A percentile compares a stretch with the other conserved stretches of the same genome.
Conservation (phyloP, 1,284 basidiomycete genomes). For the Vanrija sp. region DNA sequence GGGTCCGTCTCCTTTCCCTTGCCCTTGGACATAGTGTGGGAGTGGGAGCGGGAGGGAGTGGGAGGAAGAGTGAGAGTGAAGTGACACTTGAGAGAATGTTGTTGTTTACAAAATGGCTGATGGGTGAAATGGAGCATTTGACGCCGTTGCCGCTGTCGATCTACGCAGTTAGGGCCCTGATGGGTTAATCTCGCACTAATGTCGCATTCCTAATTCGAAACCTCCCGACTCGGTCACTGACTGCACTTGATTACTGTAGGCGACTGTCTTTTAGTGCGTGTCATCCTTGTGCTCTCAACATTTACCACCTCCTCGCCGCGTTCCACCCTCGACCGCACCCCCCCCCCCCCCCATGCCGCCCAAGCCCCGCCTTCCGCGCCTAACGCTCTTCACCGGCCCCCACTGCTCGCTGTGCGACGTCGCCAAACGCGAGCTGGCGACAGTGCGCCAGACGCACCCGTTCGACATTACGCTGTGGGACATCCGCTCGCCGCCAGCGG, state of each 20-base stretch:
- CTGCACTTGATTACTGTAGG: too few relatives aligned
- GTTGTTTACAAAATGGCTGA: not conserved
- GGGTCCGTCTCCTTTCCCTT: slow-evolving; percentile 19
- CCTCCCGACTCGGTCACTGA: too few relatives aligned
- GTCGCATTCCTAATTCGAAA: too few relatives aligned
- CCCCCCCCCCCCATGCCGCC: slow-evolving; percentile 30
- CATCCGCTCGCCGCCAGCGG: slow-evolving; percentile 42
- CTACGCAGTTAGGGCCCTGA: not conserved
- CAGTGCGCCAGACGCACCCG: slow-evolving; percentile 32
- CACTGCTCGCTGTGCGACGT: slow-evolving; percentile 49
- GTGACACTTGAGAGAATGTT: too few relatives aligned
- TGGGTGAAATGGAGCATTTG: not conserved
- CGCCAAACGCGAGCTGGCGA: slow-evolving; percentile 39
- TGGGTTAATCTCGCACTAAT: not conserved
- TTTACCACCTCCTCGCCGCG: too few relatives aligned
- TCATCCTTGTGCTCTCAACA: not conserved
- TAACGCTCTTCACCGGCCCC: slow-evolving; percentile 48
- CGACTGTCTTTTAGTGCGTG: not conserved
- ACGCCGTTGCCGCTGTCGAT: not conserved
- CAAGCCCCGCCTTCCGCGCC: slow-evolving; percentile 29
- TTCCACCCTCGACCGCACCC: not conserved
- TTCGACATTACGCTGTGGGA: slow-evolving; percentile 44
- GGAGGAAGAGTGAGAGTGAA: not conserved
- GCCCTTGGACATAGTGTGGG: slow-evolving; percentile 9
- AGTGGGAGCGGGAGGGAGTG: not conserved